phyloP scores from a whole-genome alignment of 2,329 filamentous ascomycete genomes.

The Trichoderma sp. region DNA sequence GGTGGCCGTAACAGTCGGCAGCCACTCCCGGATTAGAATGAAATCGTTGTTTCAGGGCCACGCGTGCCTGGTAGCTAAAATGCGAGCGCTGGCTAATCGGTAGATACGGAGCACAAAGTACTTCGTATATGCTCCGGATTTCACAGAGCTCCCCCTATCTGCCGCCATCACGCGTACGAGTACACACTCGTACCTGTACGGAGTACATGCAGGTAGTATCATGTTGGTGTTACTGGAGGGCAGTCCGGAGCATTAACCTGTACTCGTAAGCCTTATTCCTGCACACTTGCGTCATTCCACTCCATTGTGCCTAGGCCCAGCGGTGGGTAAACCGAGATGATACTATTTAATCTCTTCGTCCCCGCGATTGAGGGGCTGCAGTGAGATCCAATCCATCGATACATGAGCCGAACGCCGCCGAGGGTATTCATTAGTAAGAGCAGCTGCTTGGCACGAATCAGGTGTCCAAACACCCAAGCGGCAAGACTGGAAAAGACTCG shows the following conservation, averaged over 20 bases:
- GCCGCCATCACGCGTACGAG: neutral
- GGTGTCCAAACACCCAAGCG: neutral
- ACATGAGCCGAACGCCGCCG: neutral
- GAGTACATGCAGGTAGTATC: neutral
- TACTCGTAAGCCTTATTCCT: conserved; percentile 1
- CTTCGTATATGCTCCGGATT: neutral
- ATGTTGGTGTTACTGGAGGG: neutral
- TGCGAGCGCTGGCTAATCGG: neutral
- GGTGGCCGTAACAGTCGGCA: conserved; percentile 7
- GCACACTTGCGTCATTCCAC: conserved; percentile 14
- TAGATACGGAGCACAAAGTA: neutral
- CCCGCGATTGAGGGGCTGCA: conserved; percentile 5
- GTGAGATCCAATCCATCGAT: neutral
- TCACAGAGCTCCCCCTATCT: neutral
- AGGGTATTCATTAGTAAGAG: neutral
- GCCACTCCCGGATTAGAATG: conserved; percentile 9
- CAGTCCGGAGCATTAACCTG: neutral
- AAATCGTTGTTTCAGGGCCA: neutral
- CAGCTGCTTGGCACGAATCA: neutral
- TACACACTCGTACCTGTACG: neutral
- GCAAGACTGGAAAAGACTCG: neutral
- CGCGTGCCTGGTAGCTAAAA: neutral
- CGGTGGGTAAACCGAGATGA: neutral
- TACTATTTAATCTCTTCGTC: neutral
- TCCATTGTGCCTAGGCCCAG: neutral